Evolutionary conservation across 2,329 filamentous ascomycete species (phyloP).

Genomic region (Talaromyces sp.): DNA sequence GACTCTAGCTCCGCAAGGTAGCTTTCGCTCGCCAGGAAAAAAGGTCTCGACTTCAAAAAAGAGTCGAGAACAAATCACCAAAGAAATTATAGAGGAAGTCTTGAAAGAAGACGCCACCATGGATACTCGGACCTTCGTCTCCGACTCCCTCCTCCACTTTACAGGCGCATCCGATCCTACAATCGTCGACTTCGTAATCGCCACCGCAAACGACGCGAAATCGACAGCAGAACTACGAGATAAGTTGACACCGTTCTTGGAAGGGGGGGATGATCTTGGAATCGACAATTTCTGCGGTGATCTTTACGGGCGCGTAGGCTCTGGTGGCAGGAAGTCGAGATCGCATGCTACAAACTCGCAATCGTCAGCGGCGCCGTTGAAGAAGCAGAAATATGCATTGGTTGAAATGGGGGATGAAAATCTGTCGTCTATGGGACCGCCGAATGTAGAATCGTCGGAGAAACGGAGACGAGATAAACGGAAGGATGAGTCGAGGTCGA

Average conservation of each 20-base stretch:
- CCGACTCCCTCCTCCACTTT: conserved; percentile 51
- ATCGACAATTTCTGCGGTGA: conserved; percentile 48
- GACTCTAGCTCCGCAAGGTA: neutral
- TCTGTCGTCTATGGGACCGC: conserved; percentile 25
- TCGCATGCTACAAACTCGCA: neutral
- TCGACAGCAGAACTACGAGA: conserved; percentile 47
- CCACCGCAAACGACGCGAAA: conserved; percentile 51
- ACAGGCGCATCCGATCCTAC: conserved; percentile 55
- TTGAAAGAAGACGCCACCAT: conserved; percentile 22
- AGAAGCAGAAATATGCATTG: conserved; percentile 52
- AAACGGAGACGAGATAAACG: conserved; percentile 30
- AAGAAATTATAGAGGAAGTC: neutral
- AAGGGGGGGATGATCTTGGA: conserved; percentile 43
- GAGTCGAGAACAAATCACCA: neutral
- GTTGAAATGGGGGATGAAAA: conserved; percentile 52
- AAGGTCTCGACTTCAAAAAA: neutral
- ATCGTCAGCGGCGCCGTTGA: conserved; percentile 21
- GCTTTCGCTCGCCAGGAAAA: neutral
- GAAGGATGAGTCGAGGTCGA: conserved; percentile 20
- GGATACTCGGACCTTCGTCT: conserved; percentile 43
- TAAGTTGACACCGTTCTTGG: conserved; percentile 52
- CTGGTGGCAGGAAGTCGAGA: conserved; percentile 13
- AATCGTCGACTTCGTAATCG: conserved; percentile 55
- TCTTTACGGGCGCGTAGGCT: conserved; percentile 37
- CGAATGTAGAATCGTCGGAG: conserved; percentile 35